Evolutionary conservation across 306 rosid genomes (phyloP), one percentile per base, ranked within the genome.

Genomic region (Trifolium dubium): DNA sequence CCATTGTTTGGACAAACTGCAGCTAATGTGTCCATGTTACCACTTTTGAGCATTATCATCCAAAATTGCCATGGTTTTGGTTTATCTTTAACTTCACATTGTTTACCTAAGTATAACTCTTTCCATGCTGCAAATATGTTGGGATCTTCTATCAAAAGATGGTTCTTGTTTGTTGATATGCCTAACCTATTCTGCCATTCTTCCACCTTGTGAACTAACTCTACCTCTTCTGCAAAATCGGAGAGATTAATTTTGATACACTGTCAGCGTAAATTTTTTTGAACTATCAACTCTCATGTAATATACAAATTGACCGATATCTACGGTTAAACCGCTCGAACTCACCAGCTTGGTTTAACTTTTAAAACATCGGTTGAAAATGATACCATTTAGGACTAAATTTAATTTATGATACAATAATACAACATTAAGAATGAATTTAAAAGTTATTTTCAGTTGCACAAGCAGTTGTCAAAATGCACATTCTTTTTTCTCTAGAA

Each of bases 21-120:
- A 0, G 89, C 93, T 14, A 34, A 39, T 12, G 90, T 86, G 77
- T 88, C 67, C 67, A 35, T 62, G 46, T 88, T 90, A 8, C 91
- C 91, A 69, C 84, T 88, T 71, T 83, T 88, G 10, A 86, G 77
- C 92, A 90, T 88, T 59, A 90, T 73, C 96, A 88, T 90, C 96
- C 96, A 90, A 40, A 90, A 90, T 3, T 90, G 91, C 96, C 96
- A 90, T 19, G 90, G 88, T 18, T 12, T 75, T 62, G 85, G 86
- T 3, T 46, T 28, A 77, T 88, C 92, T 13, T 34, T 14, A 67
- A 88, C 86, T 56, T 88, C 63, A 62, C 89, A 83, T 44, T 84
- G 35, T 0, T 10, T 39, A 23, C 89, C 93, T 44, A 86, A 64
- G 75, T 80, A 86, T 40, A 82, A 59, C 50, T 86, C 87, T 63